phyloP scores from a whole-genome alignment of 257 asterid species.

The Galeopsis tetrahit region DNA sequence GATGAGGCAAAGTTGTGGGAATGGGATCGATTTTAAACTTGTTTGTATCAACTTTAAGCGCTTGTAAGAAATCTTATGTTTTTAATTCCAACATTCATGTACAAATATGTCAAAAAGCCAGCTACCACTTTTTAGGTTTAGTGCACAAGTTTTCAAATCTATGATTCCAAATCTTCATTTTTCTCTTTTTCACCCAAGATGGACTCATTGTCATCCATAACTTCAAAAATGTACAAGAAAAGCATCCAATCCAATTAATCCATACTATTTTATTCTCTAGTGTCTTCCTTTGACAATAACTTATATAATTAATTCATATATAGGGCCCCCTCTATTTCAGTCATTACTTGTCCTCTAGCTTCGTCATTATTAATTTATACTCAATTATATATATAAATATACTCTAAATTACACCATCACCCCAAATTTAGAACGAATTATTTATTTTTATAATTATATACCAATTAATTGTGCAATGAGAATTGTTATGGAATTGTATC shows the following conservation, averaged over 20 bases:
- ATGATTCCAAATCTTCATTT: conserved; percentile 34
- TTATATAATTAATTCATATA: not conserved
- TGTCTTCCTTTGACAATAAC: conserved; percentile 20
- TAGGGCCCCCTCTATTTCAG: conserved; percentile 40
- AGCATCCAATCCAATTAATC: conserved; percentile 57
- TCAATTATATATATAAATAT: not conserved
- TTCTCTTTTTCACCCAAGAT: conserved; percentile 25
- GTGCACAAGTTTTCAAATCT: conserved; percentile 41
- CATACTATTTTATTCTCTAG: conserved; percentile 24
- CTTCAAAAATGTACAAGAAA: conserved; percentile 53
- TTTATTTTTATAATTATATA: not conserved
- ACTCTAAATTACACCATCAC: not conserved
- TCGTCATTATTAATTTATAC: conserved; percentile 22
- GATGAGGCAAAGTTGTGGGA: conserved; percentile 47
- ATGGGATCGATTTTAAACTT: conserved; percentile 32
- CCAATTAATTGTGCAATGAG: not conserved
- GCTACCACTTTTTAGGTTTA: conserved; percentile 16
- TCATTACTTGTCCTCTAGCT: conserved; percentile 18
- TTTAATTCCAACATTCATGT: conserved; percentile 1
- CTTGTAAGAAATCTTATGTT: not conserved
- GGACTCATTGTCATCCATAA: conserved; percentile 39
- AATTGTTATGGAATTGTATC: too few relatives aligned
- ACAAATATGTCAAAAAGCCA: conserved; percentile 35
- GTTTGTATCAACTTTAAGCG: conserved; percentile 28
- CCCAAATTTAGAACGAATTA: conserved; percentile 8